Evolutionary conservation across 1,284 basidiomycete genomes (phyloP).

Genomic region (Tylopilus orsonianus): DNA sequence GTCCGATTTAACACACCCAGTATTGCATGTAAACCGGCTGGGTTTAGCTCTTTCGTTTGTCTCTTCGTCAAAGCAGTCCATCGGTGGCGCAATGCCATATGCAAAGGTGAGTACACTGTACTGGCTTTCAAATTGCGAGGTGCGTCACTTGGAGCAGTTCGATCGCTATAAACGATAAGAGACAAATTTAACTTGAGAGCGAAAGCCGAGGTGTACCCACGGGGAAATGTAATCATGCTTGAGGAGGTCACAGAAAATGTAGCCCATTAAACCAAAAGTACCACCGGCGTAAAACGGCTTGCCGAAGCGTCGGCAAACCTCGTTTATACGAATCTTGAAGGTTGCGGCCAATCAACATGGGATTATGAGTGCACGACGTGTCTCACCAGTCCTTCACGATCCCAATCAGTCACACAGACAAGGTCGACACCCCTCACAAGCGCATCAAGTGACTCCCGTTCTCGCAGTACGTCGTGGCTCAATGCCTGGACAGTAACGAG

Average conservation of each 20-base stretch:
- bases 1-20: constrained; percentile 53
- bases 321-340: constrained; percentile 73
- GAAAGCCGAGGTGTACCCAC: constrained; percentile 47
- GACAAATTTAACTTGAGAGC: constrained; percentile 15
- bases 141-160: constrained; percentile 59
- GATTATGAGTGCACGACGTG: constrained; percentile 3
- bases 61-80: constrained; percentile 71
- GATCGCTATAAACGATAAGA: constrained; percentile 47
- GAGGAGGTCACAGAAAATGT: constrained; percentile 91
- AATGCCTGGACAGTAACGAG: constrained; percentile 80
- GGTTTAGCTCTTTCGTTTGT: constrained; percentile 79
- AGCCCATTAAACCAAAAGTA: constrained; percentile 90
- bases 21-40: constrained; percentile 67
- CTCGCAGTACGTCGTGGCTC: constrained; percentile 49
- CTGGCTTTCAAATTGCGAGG: constrained; percentile 64
- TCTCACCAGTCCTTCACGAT: constrained; percentile 69
- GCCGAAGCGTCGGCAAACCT: constrained; percentile 64
- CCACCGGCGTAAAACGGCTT: constrained; percentile 89
- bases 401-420: constrained; percentile 81
- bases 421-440: constrained; percentile 71
- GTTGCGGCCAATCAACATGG: constrained; percentile 14
- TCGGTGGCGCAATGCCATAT: constrained; percentile 63
- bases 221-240: constrained; percentile 81
- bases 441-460: constrained; percentile 54
- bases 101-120: constrained; percentile 64